Evolutionary conservation across 2,329 filamentous ascomycete genomes (phyloP), one percentile per base, ranked within the genome.

Genomic region (Knoxdaviesia capensis): DNA sequence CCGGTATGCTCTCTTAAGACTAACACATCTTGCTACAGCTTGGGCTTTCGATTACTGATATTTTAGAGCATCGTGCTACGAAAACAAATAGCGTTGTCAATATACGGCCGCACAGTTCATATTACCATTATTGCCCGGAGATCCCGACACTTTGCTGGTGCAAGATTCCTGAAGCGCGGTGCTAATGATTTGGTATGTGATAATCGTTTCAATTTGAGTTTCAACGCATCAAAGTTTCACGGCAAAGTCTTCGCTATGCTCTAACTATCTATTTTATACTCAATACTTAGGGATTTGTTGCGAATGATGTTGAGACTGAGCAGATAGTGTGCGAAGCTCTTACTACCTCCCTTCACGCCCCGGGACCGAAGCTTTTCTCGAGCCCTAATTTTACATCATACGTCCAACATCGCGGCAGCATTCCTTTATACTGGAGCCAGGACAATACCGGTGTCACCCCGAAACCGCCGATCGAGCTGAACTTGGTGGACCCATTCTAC

Each of bases 241-340:
- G 20, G 20, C 20, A 20, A 20, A 20, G 20, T 20, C 20, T 20
- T 38, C 31, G 8, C n/a, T 20, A 34, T 4, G 11, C 29, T 28
- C 8, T 31, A 9, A 28, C 40, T 44, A 36, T 42, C n/a, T 4
- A 34, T 6, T 7, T 6, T 33, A 20, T 40, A 39, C 43, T 41
- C n/a, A 44, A 7, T 20, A 20, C n/a, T 10, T 38, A 66, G 55
- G 88, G 90, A 9, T 93, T 93, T 55, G 90, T 98, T 43, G 92
- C 90, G 41, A 98, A 98, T 54, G 92, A 98, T 58, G 90, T 98
- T 29, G 92, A 98, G 60, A 96, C 90, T 1, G 90, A 98, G 59
- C 90, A 98, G 56, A 94, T 98, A 46, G 87, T 98, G 5, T 90
- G 87, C 1, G 90, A 98, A 55, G 84, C 86, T 51, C 65, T 88